Evolutionary conservation across 441 rosid species (phyloP).

Genomic region (Hura crepitans): DNA sequence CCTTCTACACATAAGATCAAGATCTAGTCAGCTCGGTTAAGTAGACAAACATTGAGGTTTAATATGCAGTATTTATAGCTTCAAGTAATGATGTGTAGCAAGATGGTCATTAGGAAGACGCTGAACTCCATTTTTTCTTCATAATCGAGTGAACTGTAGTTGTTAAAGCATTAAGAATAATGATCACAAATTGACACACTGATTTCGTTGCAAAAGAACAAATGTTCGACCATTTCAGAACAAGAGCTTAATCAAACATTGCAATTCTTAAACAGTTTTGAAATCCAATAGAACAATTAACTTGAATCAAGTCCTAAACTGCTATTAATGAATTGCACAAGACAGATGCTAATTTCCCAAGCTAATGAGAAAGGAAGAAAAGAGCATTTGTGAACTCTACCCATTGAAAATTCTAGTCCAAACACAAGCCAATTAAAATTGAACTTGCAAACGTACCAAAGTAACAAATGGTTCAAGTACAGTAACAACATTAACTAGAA

Average conservation of each 20-base stretch:
- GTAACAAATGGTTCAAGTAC: slow-evolving; percentile 52
- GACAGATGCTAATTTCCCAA: neutral
- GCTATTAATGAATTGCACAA: neutral
- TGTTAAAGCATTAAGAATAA: no score
- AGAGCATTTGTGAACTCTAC: no score
- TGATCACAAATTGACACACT: no score
- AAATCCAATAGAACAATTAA: neutral
- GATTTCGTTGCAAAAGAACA: no score
- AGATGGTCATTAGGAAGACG: no score
- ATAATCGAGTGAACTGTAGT: no score
- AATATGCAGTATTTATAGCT: neutral
- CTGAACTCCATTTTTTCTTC: no score
- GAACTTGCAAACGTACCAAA: slow-evolving; percentile 34
- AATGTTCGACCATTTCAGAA: neutral
- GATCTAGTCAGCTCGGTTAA: neutral
- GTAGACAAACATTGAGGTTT: no score
- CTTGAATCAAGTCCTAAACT: neutral
- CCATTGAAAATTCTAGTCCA: no score
- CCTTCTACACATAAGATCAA: slow-evolving; percentile 32
- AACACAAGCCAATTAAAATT: neutral
- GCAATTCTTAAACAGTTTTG: neutral
- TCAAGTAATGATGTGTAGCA: neutral
- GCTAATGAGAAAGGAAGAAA: neutral
- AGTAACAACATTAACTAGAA: slow-evolving; percentile 49
- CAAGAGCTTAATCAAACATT: neutral